Percentiles rank a stretch among this genome's conserved stretches.
Evolutionary conservation across 2,329 filamentous ascomycete species (phyloP).

Genomic region (Claviceps maximensis): DNA sequence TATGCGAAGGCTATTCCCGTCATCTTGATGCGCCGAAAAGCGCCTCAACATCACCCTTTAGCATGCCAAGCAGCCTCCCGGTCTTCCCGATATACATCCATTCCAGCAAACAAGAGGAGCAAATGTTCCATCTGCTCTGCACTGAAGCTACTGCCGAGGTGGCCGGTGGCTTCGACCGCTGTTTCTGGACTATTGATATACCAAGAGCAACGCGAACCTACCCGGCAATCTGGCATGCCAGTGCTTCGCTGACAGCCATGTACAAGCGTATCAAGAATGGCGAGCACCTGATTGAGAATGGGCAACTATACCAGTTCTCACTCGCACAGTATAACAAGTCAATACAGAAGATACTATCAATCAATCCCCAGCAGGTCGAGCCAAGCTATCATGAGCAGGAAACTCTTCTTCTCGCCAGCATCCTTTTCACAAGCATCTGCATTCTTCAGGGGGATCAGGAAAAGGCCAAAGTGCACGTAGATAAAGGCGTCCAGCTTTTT

Average conservation of each 20-base stretch:
- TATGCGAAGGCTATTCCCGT: conserved; percentile 1
- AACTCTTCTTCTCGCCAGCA: conserved; percentile 8
- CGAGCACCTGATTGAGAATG: conserved; percentile 13
- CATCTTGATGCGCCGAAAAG: not conserved
- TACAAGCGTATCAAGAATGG: conserved; percentile 12
- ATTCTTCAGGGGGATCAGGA: conserved; percentile 6
- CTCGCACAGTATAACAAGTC: conserved; percentile 8
- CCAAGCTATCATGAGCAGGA: conserved; percentile 4
- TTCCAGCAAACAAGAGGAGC: conserved; percentile 3
- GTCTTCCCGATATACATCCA: not conserved
- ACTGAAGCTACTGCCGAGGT: conserved; percentile 2
- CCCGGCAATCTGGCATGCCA: conserved; percentile 6
- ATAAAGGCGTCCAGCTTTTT: conserved; percentile 6
- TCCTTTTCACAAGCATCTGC: conserved; percentile 7
- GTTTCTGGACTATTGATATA: conserved; percentile 6
- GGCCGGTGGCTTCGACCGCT: conserved; percentile 4
- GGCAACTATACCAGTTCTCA: conserved; percentile 5
- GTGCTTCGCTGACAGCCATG: conserved; percentile 2
- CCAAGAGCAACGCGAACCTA: conserved; percentile 3
- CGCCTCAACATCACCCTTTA: not conserved
- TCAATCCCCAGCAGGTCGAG: not conserved
- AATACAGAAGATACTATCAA: conserved; percentile 5
- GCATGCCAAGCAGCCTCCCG: not conserved
- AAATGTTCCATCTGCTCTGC: conserved; percentile 8
- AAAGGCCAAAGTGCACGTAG: conserved; percentile 7